Conservation (phyloP, 345 rosid genomes). For the Gossypium thurberi region DNA sequence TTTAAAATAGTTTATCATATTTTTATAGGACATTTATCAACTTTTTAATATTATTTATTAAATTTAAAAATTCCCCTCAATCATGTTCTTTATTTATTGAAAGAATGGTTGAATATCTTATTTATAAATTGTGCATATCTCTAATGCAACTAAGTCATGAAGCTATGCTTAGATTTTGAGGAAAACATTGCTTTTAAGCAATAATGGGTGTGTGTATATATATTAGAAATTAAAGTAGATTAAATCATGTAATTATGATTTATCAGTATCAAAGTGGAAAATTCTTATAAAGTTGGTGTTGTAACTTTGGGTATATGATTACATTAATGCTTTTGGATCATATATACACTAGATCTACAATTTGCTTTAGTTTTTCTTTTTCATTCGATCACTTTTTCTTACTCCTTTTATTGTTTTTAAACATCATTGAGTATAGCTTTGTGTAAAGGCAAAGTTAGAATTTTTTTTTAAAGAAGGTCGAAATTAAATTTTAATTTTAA, state of each 20-base stretch:
- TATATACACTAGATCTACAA: not conserved
- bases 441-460: too few species aligned
- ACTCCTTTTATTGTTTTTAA: not conserved
- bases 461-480: rapidly evolving
- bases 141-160: not conserved
- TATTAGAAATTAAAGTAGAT: not conserved
- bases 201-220: not conserved
- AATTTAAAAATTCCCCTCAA: too few species aligned
- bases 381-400: not conserved
- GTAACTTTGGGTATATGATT: not conserved
- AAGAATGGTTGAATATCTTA: not conserved
- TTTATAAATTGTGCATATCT: not conserved
- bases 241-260: not conserved
- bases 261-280: not conserved
- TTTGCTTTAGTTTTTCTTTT: not conserved
- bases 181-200: not conserved
- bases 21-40: rapidly evolving
- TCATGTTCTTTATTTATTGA: not conserved
- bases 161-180: not conserved
- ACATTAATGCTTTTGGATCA: constrained; percentile 2
- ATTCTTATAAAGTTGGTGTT: constrained; percentile 3
- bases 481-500: too few species aligned
- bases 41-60: rapidly evolving
- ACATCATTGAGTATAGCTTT: not conserved
- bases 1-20: too few species aligned